Percentiles rank a stretch among this genome's conserved stretches.
These are phyloP conservation scores for Aspergillus japonicus DNA, from an alignment of 2,329 filamentous ascomycete species.

Conservation along the genomic window DNA sequence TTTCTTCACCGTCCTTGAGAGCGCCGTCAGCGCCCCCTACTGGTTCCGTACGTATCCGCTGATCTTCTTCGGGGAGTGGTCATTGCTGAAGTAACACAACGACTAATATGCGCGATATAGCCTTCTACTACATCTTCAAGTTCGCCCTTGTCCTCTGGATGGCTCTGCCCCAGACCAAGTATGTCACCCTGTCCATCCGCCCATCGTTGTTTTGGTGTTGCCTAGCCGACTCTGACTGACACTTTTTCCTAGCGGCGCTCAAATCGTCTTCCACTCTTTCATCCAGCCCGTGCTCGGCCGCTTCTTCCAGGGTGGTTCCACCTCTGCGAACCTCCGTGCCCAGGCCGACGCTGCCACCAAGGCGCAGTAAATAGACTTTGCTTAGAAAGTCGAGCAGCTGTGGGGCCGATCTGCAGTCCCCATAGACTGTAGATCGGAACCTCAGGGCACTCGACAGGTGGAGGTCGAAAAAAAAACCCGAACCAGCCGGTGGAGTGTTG, in stretches of 20 bases:
- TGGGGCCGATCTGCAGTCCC: conserved; percentile 5
- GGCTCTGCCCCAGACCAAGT: conserved; percentile 90
- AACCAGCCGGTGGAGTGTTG: neutral
- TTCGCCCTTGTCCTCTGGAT: conserved; percentile 97
- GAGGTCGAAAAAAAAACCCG: neutral
- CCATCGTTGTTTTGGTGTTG: conserved; percentile 2
- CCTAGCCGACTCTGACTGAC: conserved; percentile 6
- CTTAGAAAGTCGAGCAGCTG: conserved; percentile 8
- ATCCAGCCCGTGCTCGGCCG: conserved; percentile 86
- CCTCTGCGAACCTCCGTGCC: conserved; percentile 81
- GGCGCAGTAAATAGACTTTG: conserved; percentile 51
- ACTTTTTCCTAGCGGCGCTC: conserved; percentile 68
- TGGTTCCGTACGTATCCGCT: conserved; percentile 58
- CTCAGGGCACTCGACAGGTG: neutral
- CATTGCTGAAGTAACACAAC: neutral
- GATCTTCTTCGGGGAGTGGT: conserved; percentile 21
- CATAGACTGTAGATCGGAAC: neutral
- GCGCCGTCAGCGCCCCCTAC: conserved; percentile 65
- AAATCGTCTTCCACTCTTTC: conserved; percentile 96
- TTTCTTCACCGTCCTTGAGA: conserved; percentile 66
- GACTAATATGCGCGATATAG: conserved; percentile 26
- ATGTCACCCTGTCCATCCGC: conserved; percentile 42
- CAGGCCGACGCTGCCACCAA: conserved; percentile 72
- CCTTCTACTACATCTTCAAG: conserved; percentile 99
- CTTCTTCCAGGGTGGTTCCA: conserved; percentile 78